Evolutionary conservation across 1,284 basidiomycete genomes (phyloP), one percentile per base, ranked within the genome.

Genomic region (Dichomitus squalens): DNA sequence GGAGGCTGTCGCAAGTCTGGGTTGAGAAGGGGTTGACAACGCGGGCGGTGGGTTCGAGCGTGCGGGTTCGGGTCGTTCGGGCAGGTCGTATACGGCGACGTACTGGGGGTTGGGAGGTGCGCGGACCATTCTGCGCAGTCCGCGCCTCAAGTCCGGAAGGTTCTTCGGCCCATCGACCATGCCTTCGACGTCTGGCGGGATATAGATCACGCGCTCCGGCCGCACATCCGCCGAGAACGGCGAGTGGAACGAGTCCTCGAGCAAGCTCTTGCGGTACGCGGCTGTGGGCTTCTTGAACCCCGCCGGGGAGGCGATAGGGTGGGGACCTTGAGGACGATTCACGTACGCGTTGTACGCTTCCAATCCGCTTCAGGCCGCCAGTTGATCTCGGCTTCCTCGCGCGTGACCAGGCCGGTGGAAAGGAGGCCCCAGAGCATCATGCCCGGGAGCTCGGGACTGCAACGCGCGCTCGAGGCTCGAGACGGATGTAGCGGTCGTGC

Each of bases 351-450:
- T 55, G 38, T 84, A 63, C 7, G 72, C 74, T 34, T 76, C 72
- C 60, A 73, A 71, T 55, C 86, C 83, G 75, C 75, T 12, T 18
- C 18, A 4, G 64, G 55, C 16, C 68, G 61, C 66, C 79, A 80
- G 31, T 79, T 69, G 35, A 60, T 61, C 25, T 71, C 55, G 7
- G 79, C 75, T 47, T 80, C 79, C 36, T 71, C 70, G 52, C 69
- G 62, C 8, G 73, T 73, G 12, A 86, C 69, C 79, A 82, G 85
- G 14, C 76, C 74, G 9, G 80, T 65, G 39, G 77, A 73, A 7
- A 85, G 65, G 8, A 86, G 70, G 40, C 81, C 73, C 14, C 78
- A 75, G 8, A 84, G 66, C 14, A 72, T 66, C 62, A 76, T 79
- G 6, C 81, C 83, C 1, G 72, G 61, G 25, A 83, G 71, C n/a